Evolutionary conservation across 2,329 filamentous ascomycete genomes (phyloP).

Genomic region (Trichoderma asperellum): DNA sequence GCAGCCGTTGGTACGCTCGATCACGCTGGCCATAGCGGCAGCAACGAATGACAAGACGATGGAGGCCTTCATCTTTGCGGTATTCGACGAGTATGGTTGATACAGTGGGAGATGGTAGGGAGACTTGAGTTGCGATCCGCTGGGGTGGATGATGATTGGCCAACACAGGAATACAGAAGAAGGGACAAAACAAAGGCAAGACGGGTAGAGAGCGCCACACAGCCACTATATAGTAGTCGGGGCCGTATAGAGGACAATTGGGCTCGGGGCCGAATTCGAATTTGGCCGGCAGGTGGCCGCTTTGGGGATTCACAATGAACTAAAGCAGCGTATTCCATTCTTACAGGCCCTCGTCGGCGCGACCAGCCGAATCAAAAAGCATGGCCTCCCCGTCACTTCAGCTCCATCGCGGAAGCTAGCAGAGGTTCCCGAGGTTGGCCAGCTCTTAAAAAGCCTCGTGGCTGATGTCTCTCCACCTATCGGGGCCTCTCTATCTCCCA

Average conservation of each 20-base stretch:
- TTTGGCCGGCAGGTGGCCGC: neutral
- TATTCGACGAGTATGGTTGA: neutral
- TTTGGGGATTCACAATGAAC: neutral
- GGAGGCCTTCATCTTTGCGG: slow-evolving; percentile 48
- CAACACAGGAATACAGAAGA: neutral
- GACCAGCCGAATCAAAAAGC: slow-evolving; percentile 24
- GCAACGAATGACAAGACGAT: slow-evolving; percentile 45
- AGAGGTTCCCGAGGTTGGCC: neutral
- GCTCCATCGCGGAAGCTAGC: slow-evolving; percentile 1
- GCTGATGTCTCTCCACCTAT: slow-evolving; percentile 37
- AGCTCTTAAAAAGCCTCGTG: slow-evolving; percentile 16
- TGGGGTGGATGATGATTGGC: neutral
- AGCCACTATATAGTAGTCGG: slow-evolving; percentile 14
- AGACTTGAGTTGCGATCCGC: neutral
- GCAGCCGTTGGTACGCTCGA: slow-evolving; percentile 43
- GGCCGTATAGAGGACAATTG: neutral
- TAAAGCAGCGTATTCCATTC: neutral
- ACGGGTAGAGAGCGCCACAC: neutral
- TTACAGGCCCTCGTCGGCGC: slow-evolving; percentile 17
- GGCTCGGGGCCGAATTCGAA: neutral
- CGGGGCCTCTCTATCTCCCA: slow-evolving; percentile 34
- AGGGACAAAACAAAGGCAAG: neutral
- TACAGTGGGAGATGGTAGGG: neutral
- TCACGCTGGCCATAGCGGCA: slow-evolving; percentile 42
- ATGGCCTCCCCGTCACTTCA: slow-evolving; percentile 11